Evolutionary conservation across 1,284 basidiomycete species (phyloP), one percentile per base, ranked within the genome.

Genomic region (Leucoagaricus sp.): DNA sequence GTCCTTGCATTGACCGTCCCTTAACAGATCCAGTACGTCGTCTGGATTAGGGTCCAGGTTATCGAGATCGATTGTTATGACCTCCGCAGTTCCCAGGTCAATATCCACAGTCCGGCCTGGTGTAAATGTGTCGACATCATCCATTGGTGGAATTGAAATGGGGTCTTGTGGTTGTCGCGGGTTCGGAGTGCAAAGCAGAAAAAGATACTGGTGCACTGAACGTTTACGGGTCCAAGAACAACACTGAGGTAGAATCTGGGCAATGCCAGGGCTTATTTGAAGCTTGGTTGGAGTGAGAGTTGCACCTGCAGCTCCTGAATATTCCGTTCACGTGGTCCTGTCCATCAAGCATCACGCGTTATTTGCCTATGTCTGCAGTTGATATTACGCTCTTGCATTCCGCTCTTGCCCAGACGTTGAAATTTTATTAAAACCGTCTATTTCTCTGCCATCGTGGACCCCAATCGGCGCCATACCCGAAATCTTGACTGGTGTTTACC

Each of bases 51-150:
- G 81, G 68, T 91, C 87, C 49, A 93, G 83, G 63, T 84, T 84
- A 72, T 90, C 86, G 38, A 93, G 79, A 72, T 92, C 88, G 56
- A 93, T 85, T 9, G 85, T 85, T 58, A 93, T 89, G 64, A 91
- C 83, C 72, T 90, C 88, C 69, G 92, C 87, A 8, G 86, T 83
- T 42, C 86, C 85, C 3, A 91, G 77, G 65, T 90, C 88, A 63
- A 91, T 89, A 70, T 85, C 83, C 45, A 85, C 75, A 4, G 82
- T 74, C 53, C 75, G 74, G 42, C 75, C 75, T n/a, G 68, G 55
- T 31, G 64, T 59, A 29, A 57, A 57, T 8, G 55, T 42, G 41
- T 66, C 40, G 21, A 60, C 57, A 49, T 74, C 71, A 53, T 75
- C 75, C 73, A 75, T 75, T 45, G 38, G n/a, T 25, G 12, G 9